Evolutionary conservation across 2,329 filamentous ascomycete genomes (phyloP), one percentile per base, ranked within the genome.

Genomic region (Diaporthe destruens): DNA sequence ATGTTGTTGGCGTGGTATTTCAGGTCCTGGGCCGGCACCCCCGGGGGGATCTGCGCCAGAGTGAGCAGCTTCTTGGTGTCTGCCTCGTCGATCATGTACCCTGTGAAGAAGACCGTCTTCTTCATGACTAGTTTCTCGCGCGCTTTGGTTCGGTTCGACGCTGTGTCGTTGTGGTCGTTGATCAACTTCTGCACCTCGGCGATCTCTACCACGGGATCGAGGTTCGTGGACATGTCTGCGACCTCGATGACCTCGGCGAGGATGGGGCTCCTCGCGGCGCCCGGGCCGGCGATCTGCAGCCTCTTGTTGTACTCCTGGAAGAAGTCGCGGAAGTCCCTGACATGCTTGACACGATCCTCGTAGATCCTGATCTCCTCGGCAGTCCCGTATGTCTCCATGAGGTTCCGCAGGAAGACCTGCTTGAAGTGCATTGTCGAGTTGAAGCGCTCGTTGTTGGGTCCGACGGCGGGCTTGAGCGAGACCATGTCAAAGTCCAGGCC

Each of bases 351-450:
- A 5, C 91, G 85, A 77, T 93, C 91, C 78, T 93, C 91, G 80
- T 93, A 93, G 61, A 93, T 87, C 82, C 92, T 90, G 70, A 98
- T 92, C 78, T 98, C 95, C n/a, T 92, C 89, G 4, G 96, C 94
- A 54, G 90, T 82, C 74, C 87, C 89, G 83, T 98, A 98, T 36
- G 96, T 98, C 82, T 94, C 91, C 84, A 98, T 89, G 69, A 98
- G 84, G 32, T 93, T 89, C 75, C 90, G 88, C 36, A 99, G 88
- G 77, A 98, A 94, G 51, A 90, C 86, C 80, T 98, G 93, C 85
- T 99, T 99, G 87, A 98, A 99, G 34, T 90, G 85, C 91, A 98
- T 96, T 3, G 96, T 99, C 78, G 87, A 94, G 67, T 85, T 81
- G 80, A 98, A 97, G 25, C 87, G 88, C 82, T 98, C 91, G 76